These are phyloP conservation scores for Castanea crenata DNA, from an alignment of 306 rosid species.

Conservation along the genomic window DNA sequence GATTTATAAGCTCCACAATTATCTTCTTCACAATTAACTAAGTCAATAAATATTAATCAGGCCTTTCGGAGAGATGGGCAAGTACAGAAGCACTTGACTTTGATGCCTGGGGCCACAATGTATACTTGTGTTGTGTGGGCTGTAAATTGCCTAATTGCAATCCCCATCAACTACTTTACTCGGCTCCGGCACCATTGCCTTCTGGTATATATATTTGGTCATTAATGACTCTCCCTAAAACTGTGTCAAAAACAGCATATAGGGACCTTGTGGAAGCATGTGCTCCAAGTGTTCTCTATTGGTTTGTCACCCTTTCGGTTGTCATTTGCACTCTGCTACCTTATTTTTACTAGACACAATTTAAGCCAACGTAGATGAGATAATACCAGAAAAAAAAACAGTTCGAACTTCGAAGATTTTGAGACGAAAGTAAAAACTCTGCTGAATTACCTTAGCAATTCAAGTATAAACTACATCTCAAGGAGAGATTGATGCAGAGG, in stretches of 20 bases:
- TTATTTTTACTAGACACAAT: conserved; percentile 62
- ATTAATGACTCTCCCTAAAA: conserved; percentile 65
- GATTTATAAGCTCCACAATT: conserved; percentile 61
- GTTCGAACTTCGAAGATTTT: conserved; percentile 17
- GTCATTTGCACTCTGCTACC: conserved; percentile 68
- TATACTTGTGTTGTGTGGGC: conserved; percentile 79
- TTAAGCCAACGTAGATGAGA: conserved; percentile 74
- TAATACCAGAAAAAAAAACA: conserved; percentile 52
- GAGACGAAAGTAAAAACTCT: conserved; percentile 25
- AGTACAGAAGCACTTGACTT: conserved; percentile 37
- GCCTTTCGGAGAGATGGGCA: conserved; percentile 70
- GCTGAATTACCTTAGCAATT: conserved; percentile 35
- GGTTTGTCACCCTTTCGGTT: conserved; percentile 68
- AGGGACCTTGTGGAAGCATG: conserved; percentile 76
- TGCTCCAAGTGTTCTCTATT: conserved; percentile 60
- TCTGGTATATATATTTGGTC: conserved; percentile 70
- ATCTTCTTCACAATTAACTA: conserved; percentile 55
- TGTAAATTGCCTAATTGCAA: conserved; percentile 86
- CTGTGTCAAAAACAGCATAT: conserved; percentile 62
- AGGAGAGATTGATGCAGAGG: conserved; percentile 51
- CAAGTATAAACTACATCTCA: conserved; percentile 43
- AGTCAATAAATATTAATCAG: conserved; percentile 42
- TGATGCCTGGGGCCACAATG: conserved; percentile 68
- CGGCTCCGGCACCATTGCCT: conserved; percentile 76
- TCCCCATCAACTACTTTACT: conserved; percentile 83